Evolutionary conservation across 805 yeast genomes (phyloP), one percentile per base, ranked within the genome.

Genomic region (Candida argentea): DNA sequence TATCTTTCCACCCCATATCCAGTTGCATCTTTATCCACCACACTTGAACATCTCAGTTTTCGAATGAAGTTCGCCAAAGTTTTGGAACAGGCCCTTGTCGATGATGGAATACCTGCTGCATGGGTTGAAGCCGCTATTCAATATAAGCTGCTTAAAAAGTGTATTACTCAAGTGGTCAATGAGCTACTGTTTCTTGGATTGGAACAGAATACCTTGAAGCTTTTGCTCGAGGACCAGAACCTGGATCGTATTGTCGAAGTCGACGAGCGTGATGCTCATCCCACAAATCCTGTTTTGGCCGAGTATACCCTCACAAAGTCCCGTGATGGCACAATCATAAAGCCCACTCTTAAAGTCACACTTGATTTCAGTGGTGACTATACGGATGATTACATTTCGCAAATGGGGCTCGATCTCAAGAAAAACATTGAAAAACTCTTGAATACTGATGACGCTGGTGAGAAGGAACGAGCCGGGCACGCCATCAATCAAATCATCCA

Each of bases 11-110:
- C n/a, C n/a, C n/a, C n/a, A n/a, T n/a, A n/a, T n/a, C n/a, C n/a
- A n/a, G n/a, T n/a, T n/a, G n/a, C n/a, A n/a, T n/a, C n/a, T n/a
- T n/a, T n/a, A n/a, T n/a, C n/a, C n/a, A n/a, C n/a, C n/a, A n/a
- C n/a, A n/a, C n/a, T n/a, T n/a, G n/a, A n/a, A n/a, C n/a, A n/a
- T n/a, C n/a, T n/a, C n/a, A n/a, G n/a, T n/a, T 7, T 18, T 18
- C 7, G 25, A 20, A 81, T 81, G 89, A 81, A 80, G 63, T 80
- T 81, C 46, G 87, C 84, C 4, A 81, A 80, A 46, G 66, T 70
- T 5, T 68, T 76, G 32, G 79, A 80, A 43, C 72, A 76, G 40
- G 67, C 74, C 2, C 60, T 81, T 14, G 59, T 58, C 20, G 76
- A 69, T 30, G 78, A 74, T 27, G 64, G 67, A 3, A 59, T 79